Percentiles rank a stretch among this genome's conserved stretches.
These are phyloP conservation scores for Neckera pumila DNA, from an alignment of 225 moss, liverwort and hornwort genomes.

Conservation along the genomic window DNA sequence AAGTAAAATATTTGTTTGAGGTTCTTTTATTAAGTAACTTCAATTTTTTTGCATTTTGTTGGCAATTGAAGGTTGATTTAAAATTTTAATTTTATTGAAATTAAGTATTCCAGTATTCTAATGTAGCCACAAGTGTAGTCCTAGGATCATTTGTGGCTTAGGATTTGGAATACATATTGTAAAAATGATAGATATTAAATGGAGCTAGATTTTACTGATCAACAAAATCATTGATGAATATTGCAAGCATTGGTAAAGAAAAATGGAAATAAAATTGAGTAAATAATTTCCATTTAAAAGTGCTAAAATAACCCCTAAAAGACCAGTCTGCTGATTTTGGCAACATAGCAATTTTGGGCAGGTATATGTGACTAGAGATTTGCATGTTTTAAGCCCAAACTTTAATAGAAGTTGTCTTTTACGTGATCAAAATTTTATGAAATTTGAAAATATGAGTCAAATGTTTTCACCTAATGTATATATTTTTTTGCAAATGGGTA, in stretches of 20 bases:
- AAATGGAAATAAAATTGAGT: not conserved
- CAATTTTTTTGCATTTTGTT: accelerated
- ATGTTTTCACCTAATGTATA: too few species aligned
- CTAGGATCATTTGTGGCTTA: not conserved
- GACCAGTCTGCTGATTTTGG: too few species aligned
- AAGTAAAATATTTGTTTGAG: not conserved
- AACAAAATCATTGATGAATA: not conserved
- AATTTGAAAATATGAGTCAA: too few species aligned
- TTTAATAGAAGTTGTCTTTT: too few species aligned
- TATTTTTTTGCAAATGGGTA: too few species aligned
- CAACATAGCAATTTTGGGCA: too few species aligned
- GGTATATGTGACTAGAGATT: too few species aligned
- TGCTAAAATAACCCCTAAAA: too few species aligned
- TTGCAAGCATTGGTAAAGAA: accelerated
- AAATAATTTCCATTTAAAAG: not conserved
- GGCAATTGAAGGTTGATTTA: too few species aligned
- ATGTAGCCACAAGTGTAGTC: not conserved
- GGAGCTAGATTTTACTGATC: not conserved
- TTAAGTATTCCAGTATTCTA: not conserved
- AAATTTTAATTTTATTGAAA: too few species aligned
- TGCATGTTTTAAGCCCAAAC: too few species aligned
- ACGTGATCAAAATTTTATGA: too few species aligned
- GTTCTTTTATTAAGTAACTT: not conserved
- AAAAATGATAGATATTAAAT: not conserved
- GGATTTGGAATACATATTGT: not conserved